phyloP scores from a whole-genome alignment of 306 rosid species.

The Alnus glutinosa region DNA sequence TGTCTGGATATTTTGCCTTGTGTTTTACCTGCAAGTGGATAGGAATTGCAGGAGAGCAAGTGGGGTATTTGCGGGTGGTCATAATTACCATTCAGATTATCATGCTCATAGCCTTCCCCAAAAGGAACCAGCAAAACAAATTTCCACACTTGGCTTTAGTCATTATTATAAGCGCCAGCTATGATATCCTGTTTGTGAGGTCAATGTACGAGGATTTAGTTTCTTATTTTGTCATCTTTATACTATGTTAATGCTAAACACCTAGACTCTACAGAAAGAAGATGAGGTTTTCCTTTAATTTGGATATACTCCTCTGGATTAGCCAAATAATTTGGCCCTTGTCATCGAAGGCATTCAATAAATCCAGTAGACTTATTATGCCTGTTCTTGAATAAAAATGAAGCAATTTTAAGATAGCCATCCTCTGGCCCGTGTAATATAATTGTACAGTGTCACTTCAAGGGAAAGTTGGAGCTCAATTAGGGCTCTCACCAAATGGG shows the following conservation, averaged over 20 bases:
- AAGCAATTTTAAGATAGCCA: background rate
- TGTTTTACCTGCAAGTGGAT: conserved; percentile 42
- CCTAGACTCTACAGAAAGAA: background rate
- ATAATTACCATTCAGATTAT: background rate
- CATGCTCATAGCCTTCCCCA: background rate
- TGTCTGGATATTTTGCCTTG: too few relatives aligned
- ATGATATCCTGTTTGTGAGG: conserved; percentile 18
- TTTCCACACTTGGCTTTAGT: conserved; percentile 5
- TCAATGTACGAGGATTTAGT: background rate
- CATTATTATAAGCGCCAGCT: conserved; percentile 10
- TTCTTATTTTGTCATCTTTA: conserved; percentile 12
- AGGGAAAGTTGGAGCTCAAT: background rate
- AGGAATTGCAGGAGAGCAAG: conserved; percentile 36
- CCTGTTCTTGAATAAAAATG: background rate
- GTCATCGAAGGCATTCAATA: too few relatives aligned
- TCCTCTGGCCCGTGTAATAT: background rate
- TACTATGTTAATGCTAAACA: background rate
- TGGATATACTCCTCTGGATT: background rate
- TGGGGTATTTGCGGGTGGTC: conserved; percentile 13
- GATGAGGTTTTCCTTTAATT: conserved; percentile 6
- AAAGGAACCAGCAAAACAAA: background rate
- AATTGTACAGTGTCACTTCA: background rate
- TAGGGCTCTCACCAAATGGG: background rate
- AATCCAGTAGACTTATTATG: background rate
- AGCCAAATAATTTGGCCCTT: too few relatives aligned